Base-by-base conservation (phyloP, 164 flowering plant genomes). In the Chloranthus sessilifolius region DNA sequence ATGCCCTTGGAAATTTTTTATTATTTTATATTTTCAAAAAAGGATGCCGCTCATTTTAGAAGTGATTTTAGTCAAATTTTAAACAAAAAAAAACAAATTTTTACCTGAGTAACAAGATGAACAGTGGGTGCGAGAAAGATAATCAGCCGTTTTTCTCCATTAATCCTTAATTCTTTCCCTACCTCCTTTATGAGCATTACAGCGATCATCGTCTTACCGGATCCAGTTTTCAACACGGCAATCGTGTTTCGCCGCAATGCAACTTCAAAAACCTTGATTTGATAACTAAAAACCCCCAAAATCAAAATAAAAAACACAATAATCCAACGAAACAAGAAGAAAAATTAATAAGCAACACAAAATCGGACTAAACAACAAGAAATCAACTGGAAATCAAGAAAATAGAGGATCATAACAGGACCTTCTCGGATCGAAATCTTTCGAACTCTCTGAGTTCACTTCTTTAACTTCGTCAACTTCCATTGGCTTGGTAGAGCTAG, bases 101-200 rank as follows among this genome's bases (percentile, higher is more conserved):
- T 43, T 58, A 60, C 98, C 95, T 87, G 95, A 38, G 60, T 64
- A 43, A 90, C 95, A 36, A 90, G 82, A 65, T 76, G 75, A 58
- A 82, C 88, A 40, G 90, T 82, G 0, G 97, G 97, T 5, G 94
- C 95, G 69, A 90, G 66, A 68, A 90, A 87, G 7, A 83, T 48
- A 1, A 85, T 72, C 62, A 75, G 45, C 53, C 63, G 73, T 17
- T 70, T 73, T 1, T 47, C 55, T 3, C 56, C 70, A 53, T 27
- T 19, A 11, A 45, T 29, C 63, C 67, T 64, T 17, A 76, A n/a
- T 3, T 62, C 33, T 35, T 58, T 30, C 40, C 65, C 77, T 5
- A 85, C 60, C 21, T 74, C 75, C 48, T 65, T 72, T 20, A 90
- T 82, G 17, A 90, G 59, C 95, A 87, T 82, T 3, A 76, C 72